Evolutionary conservation across 305 asterid species (phyloP).

Genomic region (Fraxinus nigra): DNA sequence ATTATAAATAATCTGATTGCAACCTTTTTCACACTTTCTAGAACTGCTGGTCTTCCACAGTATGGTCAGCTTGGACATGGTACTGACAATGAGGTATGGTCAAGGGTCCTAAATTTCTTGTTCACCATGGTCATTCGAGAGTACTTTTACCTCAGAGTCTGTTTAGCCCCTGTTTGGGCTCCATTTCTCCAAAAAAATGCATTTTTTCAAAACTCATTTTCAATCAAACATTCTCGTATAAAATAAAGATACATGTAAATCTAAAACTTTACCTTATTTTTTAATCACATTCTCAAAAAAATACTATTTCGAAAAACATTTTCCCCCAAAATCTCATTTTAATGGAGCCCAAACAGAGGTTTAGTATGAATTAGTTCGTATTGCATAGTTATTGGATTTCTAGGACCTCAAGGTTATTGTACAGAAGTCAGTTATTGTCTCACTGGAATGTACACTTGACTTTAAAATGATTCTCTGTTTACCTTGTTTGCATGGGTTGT

Average conservation of each 20-base stretch:
- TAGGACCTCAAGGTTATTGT: not conserved
- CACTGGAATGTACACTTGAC: not conserved
- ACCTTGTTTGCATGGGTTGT: not conserved
- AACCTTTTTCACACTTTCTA: slow-evolving; percentile 31
- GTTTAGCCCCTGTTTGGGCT: not conserved
- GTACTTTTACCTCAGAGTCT: not conserved
- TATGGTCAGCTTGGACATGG: slow-evolving; percentile 99
- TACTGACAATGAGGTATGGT: slow-evolving; percentile 83
- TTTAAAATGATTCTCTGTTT: not conserved
- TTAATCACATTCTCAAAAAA: too few relatives aligned
- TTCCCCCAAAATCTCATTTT: too few relatives aligned
- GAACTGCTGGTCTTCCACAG: slow-evolving; percentile 98
- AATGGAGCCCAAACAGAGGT: too few relatives aligned
- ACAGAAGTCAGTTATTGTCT: not conserved
- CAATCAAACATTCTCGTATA: too few relatives aligned
- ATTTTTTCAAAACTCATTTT: too few relatives aligned
- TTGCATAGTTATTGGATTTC: not conserved
- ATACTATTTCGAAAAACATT: too few relatives aligned
- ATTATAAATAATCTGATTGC: slow-evolving; percentile 28
- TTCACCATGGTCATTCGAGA: not conserved
- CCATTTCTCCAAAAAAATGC: too few relatives aligned
- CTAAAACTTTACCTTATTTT: too few relatives aligned
- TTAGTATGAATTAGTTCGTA: not conserved
- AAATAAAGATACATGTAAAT: too few relatives aligned
- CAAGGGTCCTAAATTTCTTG: not conserved